Evolutionary conservation across 148 eudicot genomes (phyloP).

Genomic region (Rhododendron kiyosumense): DNA sequence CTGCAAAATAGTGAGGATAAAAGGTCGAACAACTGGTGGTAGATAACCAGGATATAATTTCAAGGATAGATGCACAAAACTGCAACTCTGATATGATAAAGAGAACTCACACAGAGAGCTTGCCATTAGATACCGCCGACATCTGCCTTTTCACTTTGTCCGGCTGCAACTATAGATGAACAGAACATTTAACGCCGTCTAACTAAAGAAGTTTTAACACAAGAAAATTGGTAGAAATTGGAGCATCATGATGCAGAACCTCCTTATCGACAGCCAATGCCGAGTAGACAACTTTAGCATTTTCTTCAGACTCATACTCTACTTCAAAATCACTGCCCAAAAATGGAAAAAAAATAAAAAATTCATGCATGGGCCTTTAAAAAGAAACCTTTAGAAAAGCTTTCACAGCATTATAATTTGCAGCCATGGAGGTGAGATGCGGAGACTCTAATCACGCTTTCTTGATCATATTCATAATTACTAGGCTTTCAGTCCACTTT

Average conservation of each 20-base stretch:
- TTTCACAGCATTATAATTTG: conserved; percentile 1
- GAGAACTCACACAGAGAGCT: conserved; percentile 72
- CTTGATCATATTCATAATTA: not conserved
- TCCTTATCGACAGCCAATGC: conserved; percentile 82
- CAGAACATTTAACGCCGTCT: not conserved
- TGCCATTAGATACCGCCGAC: conserved; percentile 55
- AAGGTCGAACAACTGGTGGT: not conserved
- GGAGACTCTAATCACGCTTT: not conserved
- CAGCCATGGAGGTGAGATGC: not conserved
- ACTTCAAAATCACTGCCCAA: conserved; percentile 47
- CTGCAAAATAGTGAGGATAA: conserved; percentile 26
- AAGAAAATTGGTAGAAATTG: not conserved
- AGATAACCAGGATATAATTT: not conserved
- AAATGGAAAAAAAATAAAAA: not conserved
- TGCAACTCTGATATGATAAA: not conserved
- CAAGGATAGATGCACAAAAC: not conserved
- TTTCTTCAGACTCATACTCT: conserved; percentile 60
- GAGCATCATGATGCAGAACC: conserved; percentile 30
- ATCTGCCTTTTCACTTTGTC: conserved; percentile 86
- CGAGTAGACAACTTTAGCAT: conserved; percentile 60
- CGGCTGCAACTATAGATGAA: conserved; percentile 66
- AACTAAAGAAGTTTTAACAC: not conserved
- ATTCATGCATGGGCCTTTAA: not conserved
- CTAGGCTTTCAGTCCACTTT: not conserved
- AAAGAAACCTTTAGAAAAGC: not conserved